phyloP scores from a whole-genome alignment of 768 basidiomycete genomes.

The Chalciporus piperatus region DNA sequence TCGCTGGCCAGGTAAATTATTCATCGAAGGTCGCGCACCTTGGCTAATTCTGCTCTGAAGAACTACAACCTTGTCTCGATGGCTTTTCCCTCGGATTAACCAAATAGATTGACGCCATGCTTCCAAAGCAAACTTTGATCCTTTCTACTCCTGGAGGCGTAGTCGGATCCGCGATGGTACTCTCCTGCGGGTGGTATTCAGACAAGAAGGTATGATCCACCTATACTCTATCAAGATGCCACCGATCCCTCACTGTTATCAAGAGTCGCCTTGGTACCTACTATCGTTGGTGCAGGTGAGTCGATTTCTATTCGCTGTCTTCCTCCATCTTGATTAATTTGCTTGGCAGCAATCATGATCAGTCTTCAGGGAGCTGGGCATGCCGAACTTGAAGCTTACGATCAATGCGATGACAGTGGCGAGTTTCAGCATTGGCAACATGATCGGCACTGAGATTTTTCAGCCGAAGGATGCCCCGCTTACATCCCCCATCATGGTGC shows the following conservation, averaged over 20 bases:
- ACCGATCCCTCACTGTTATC: not conserved
- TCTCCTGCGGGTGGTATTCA: constrained; percentile 62
- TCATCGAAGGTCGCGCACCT: not conserved
- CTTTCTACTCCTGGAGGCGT: constrained; percentile 55
- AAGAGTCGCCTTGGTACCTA: constrained; percentile 48
- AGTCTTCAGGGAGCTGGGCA: constrained; percentile 42
- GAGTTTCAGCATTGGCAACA: constrained; percentile 58
- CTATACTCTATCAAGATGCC: no score
- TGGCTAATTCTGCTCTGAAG: constrained; percentile 28
- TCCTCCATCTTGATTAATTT: constrained; percentile 58
- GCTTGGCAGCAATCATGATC: constrained; percentile 44
- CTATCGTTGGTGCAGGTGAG: constrained; percentile 28
- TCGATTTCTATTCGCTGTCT: constrained; percentile 48
- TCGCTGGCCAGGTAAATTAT: constrained; percentile 50
- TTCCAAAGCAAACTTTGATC: constrained; percentile 53
- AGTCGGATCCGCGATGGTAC: constrained; percentile 45
- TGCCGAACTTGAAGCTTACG: no score
- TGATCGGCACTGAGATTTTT: constrained; percentile 63
- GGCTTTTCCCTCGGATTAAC: constrained; percentile 50
- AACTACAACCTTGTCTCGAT: constrained; percentile 62
- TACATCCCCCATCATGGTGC: constrained; percentile 67
- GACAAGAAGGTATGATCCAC: constrained; percentile 49
- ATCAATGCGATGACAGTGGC: constrained; percentile 47
- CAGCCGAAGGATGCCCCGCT: constrained; percentile 55
- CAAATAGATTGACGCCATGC: not conserved